Percentiles rank a stretch among this genome's conserved stretches.
Conservation (phyloP, 2,329 filamentous ascomycete species). For the Trichoderma aggressivum region DNA sequence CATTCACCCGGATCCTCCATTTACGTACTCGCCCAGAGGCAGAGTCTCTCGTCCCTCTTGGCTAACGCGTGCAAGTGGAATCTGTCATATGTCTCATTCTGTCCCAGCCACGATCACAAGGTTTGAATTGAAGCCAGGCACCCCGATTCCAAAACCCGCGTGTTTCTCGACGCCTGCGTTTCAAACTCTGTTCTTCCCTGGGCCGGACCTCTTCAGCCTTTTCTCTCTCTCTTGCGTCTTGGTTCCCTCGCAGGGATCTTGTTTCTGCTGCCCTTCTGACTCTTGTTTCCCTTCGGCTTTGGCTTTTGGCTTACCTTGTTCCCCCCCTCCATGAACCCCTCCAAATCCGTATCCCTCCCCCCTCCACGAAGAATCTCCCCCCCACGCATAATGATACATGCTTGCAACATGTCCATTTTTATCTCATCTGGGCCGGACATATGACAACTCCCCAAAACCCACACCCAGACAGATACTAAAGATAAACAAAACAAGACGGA, state of each 20-base stretch:
- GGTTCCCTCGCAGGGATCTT: neutral
- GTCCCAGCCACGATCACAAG: neutral
- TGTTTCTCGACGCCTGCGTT: neutral
- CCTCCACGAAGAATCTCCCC: neutral
- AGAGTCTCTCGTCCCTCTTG: neutral
- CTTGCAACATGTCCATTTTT: neutral
- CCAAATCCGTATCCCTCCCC: neutral
- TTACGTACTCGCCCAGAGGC: neutral
- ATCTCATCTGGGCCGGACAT: neutral
- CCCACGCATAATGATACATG: neutral
- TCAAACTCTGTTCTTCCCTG: slow-evolving; percentile 7
- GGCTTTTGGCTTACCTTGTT: neutral
- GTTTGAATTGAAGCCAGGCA: neutral
- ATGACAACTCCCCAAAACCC: neutral
- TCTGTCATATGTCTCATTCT: neutral
- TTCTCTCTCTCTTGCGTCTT: neutral
- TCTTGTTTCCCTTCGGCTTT: neutral
- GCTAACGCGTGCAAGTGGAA: neutral
- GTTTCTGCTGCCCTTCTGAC: slow-evolving; percentile 12
- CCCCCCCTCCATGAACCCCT: neutral
- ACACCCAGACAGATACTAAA: neutral
- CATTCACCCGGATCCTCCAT: neutral
- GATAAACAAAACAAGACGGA: neutral
- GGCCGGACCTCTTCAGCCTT: neutral
- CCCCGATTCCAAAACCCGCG: neutral